Percentiles rank a stretch among this genome's conserved stretches.
Conservation (phyloP, 192 early-diverging fungal genomes). For the Rhizophagus sp. region DNA sequence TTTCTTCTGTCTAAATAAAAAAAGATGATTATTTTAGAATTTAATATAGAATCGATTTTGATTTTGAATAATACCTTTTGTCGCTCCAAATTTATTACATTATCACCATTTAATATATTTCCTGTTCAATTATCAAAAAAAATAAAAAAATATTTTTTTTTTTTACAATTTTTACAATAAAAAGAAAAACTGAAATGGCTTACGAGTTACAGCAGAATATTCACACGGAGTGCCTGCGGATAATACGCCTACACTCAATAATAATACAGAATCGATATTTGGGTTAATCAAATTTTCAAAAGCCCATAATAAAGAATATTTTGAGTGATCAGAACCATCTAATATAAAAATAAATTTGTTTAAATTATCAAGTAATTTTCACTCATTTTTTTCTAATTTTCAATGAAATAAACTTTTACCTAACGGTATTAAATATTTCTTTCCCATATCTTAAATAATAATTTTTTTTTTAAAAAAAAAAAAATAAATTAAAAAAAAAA, state of each 20-base stretch:
- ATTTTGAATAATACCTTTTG: neutral
- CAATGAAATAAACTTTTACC: neutral
- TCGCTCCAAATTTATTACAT: neutral
- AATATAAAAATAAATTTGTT: neutral
- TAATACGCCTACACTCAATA: conserved; percentile 17
- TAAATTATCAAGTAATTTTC: neutral
- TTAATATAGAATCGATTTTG: too few species aligned
- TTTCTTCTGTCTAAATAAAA: neutral
- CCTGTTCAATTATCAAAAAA: neutral
- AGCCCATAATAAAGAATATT: conserved; percentile 12
- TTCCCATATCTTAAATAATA: neutral
- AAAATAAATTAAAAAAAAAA: neutral
- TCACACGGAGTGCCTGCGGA: neutral
- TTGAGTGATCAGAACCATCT: conserved; percentile 19
- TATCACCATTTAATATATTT: conserved; percentile 1
- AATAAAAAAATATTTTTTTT: neutral
- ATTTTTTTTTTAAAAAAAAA: neutral
- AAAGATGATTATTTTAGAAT: neutral
- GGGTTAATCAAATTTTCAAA: conserved; percentile 11
- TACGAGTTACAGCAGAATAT: conserved; percentile 23
- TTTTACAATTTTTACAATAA: too few species aligned
- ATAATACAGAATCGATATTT: neutral
- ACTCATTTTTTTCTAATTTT: too few species aligned
- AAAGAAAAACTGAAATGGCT: neutral
- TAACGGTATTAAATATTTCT: conserved; percentile 12